A percentile compares a stretch with the other conserved stretches of the same genome.
These are phyloP conservation scores for Corymbia maculata DNA, from an alignment of 345 rosid species.

Conservation along the genomic window DNA sequence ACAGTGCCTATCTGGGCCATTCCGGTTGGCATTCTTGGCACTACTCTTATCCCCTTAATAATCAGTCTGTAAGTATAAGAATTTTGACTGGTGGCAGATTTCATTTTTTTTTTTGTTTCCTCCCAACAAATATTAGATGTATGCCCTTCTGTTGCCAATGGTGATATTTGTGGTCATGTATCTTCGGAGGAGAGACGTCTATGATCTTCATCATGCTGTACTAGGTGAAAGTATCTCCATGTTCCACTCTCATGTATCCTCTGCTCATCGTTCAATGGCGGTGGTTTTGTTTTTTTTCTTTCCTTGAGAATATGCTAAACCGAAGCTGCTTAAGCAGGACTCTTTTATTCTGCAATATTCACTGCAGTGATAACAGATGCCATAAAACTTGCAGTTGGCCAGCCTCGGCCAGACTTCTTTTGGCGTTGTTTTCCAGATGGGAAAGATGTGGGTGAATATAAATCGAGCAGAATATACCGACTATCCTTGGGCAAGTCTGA, in stretches of 20 bases:
- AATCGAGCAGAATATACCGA: background rate
- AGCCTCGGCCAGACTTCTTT: slow-evolving; percentile 94
- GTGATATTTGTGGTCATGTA: slow-evolving; percentile 49
- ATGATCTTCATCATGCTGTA: slow-evolving; percentile 86
- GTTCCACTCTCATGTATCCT: background rate
- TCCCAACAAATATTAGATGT: slow-evolving; percentile 24
- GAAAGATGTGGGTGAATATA: slow-evolving; percentile 38
- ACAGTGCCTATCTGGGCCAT: slow-evolving; percentile 81
- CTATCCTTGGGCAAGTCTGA: background rate
- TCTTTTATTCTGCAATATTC: slow-evolving; percentile 53
- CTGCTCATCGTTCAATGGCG: background rate
- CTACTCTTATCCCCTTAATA: background rate
- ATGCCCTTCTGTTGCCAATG: slow-evolving; percentile 54
- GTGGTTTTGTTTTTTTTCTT: no score
- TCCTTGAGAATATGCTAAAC: background rate
- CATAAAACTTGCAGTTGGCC: slow-evolving; percentile 73
- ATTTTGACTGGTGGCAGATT: background rate
- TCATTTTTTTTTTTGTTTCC: background rate
- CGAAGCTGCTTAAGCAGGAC: slow-evolving; percentile 33
- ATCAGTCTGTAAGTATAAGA: background rate
- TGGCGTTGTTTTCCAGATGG: slow-evolving; percentile 99
- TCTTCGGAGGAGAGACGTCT: slow-evolving; percentile 57
- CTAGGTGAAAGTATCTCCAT: slow-evolving; percentile 32
- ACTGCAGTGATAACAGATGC: slow-evolving; percentile 73
- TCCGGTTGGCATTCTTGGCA: slow-evolving; percentile 34